Evolutionary conservation across 1,139 yeast species (phyloP).

Genomic region (Taiozyma sp.): DNA sequence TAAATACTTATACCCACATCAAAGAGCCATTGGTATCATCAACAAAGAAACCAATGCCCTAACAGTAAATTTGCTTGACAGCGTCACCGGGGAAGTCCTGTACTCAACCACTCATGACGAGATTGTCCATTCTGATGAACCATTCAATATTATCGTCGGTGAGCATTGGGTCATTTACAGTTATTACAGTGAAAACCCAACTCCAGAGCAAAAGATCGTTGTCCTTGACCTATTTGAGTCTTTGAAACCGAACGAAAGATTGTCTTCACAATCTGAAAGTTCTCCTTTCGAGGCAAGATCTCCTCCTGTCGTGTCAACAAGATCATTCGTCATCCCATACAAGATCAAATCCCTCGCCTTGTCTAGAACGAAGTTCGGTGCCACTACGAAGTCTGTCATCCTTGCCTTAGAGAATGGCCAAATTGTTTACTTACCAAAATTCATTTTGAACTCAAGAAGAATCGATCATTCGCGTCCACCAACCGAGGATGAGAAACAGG

Average conservation of each 20-base stretch:
- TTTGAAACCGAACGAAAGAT: constrained; percentile 39
- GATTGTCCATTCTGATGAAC: constrained; percentile 30
- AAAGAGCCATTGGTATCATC: constrained; percentile 49
- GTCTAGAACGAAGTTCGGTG: constrained; percentile 66
- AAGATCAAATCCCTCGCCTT: constrained; percentile 45
- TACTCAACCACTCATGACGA: constrained; percentile 40
- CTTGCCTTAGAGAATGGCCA: constrained; percentile 56
- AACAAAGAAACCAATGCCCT: constrained; percentile 29
- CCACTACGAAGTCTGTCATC: constrained; percentile 65
- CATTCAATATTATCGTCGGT: constrained; percentile 55
- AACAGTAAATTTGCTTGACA: constrained; percentile 54
- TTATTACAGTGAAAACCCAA: constrained; percentile 46
- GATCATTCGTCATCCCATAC: constrained; percentile 60
- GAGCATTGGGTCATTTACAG: constrained; percentile 84
- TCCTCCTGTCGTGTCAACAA: constrained; percentile 41
- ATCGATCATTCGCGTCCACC: constrained; percentile 44
- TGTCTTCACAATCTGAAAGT: constrained; percentile 22
- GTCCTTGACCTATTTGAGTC: constrained; percentile 80
- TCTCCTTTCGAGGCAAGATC: constrained; percentile 34
- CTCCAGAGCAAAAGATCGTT: constrained; percentile 45
- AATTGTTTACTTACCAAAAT: constrained; percentile 63
- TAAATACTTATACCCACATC: constrained; percentile 75
- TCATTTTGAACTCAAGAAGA: constrained; percentile 54
- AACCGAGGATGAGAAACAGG: constrained; percentile 49
- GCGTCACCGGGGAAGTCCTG: constrained; percentile 61